These are phyloP conservation scores for Biancaea sappan DNA, from an alignment of 306 rosid genomes.

Conservation along the genomic window DNA sequence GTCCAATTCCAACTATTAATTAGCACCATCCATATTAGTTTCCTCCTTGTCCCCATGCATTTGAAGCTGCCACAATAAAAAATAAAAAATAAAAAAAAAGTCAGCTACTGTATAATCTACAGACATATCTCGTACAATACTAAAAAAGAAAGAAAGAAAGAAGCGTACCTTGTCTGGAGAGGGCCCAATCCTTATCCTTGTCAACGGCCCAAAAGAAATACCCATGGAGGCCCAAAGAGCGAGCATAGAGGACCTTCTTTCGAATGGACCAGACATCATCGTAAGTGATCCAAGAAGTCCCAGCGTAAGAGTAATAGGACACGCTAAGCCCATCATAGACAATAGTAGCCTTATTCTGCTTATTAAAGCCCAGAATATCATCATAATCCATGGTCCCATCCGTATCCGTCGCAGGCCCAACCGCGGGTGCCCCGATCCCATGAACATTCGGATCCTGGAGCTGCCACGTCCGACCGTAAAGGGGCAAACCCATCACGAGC, in stretches of 20 bases:
- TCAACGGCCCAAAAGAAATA: slow-evolving; percentile 89
- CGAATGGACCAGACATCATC: slow-evolving; percentile 59
- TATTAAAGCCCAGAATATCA: slow-evolving; percentile 49
- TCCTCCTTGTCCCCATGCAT: slow-evolving; percentile 42
- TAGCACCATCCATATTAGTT: neutral
- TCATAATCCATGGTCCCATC: slow-evolving; percentile 55
- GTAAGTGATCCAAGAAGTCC: slow-evolving; percentile 73
- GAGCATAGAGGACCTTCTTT: slow-evolving; percentile 54
- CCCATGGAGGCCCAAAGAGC: slow-evolving; percentile 56
- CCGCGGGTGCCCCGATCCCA: slow-evolving; percentile 51
- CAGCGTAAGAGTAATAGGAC: slow-evolving; percentile 58
- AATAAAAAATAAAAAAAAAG: neutral
- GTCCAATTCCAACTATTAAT: slow-evolving; percentile 13
- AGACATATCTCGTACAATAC: too few relatives aligned
- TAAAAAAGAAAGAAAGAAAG: neutral
- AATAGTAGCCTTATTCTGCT: slow-evolving; percentile 34
- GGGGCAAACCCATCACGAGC: slow-evolving; percentile 71
- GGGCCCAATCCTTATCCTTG: slow-evolving; percentile 66
- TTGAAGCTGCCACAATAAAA: slow-evolving; percentile 54
- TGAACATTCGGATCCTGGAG: slow-evolving; percentile 44
- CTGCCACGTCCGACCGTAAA: slow-evolving; percentile 73
- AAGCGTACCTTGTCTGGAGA: slow-evolving; percentile 56
- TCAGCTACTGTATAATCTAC: too few relatives aligned
- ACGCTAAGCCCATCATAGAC: slow-evolving; percentile 54
- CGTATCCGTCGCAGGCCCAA: slow-evolving; percentile 53